Evolutionary conservation across 1,139 yeast genomes (phyloP).

Genomic region (Lodderomyces jiufengensis): DNA sequence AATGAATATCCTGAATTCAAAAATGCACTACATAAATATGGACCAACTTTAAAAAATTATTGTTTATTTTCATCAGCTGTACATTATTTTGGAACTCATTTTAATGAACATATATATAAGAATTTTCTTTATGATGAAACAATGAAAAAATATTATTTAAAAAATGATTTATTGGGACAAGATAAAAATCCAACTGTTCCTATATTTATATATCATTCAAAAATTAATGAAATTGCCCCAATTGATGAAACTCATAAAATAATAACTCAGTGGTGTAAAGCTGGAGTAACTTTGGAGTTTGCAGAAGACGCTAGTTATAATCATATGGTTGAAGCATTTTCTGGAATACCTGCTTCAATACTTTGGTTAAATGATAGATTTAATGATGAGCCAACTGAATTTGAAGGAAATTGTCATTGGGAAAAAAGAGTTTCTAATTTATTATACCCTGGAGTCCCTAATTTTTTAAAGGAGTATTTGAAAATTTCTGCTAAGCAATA

Average conservation of each 20-base stretch:
- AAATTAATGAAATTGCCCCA: constrained; percentile 29
- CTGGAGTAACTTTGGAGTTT: constrained; percentile 26
- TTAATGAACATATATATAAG: constrained; percentile 15
- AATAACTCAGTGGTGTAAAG: constrained; percentile 28
- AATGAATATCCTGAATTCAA: constrained; percentile 13
- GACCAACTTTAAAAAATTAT: constrained; percentile 4
- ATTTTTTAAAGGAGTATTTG: background rate
- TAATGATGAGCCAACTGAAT: constrained; percentile 13
- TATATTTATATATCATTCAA: constrained; percentile 32
- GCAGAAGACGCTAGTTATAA: constrained; percentile 24
- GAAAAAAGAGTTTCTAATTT: constrained; percentile 22
- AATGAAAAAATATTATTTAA: constrained; percentile 15
- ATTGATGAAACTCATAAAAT: constrained; percentile 20
- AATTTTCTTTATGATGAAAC: constrained; percentile 17
- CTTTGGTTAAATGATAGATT: constrained; percentile 22
- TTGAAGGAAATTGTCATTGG: constrained; percentile 24
- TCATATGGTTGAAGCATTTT: constrained; percentile 24
- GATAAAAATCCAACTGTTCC: constrained; percentile 26
- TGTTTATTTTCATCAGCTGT: constrained; percentile 16
- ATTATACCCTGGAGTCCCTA: constrained; percentile 17
- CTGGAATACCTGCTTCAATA: constrained; percentile 30
- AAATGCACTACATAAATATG: constrained; percentile 8
- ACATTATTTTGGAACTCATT: constrained; percentile 14
- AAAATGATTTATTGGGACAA: constrained; percentile 21
- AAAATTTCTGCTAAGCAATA: background rate